Percentiles rank a stretch among this genome's conserved stretches.
phyloP scores from a whole-genome alignment of 306 rosid species.

The Corylus americana region DNA sequence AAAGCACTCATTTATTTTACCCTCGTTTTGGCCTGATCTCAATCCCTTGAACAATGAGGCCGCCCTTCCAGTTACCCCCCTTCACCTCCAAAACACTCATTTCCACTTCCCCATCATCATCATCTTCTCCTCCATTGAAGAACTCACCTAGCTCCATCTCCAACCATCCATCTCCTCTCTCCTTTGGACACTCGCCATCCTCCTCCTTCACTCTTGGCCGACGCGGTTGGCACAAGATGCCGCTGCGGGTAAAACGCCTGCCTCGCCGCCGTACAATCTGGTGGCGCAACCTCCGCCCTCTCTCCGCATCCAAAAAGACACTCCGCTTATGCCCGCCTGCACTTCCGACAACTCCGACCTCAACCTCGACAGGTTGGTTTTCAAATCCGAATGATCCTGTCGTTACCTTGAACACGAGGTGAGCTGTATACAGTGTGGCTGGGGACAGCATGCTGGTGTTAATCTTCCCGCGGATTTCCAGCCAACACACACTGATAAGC shows the following conservation, averaged over 20 bases:
- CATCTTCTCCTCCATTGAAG: slow-evolving; percentile 39
- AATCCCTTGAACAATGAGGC: slow-evolving; percentile 68
- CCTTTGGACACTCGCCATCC: slow-evolving; percentile 23
- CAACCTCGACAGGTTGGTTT: slow-evolving; percentile 48
- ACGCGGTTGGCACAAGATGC: no score
- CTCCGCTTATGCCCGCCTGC: background rate
- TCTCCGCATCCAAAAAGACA: slow-evolving; percentile 41
- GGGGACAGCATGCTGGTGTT: slow-evolving; percentile 46
- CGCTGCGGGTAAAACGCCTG: slow-evolving; percentile 12
- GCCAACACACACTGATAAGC: slow-evolving; percentile 66
- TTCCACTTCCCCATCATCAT: slow-evolving; percentile 37
- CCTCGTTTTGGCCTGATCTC: slow-evolving; percentile 57
- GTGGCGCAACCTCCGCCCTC: slow-evolving; percentile 16
- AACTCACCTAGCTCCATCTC: slow-evolving; percentile 71
- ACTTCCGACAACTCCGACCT: slow-evolving; percentile 45
- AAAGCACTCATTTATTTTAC: no score
- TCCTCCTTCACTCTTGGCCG: background rate
- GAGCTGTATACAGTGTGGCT: slow-evolving; percentile 51
- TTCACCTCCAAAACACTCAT: slow-evolving; percentile 46
- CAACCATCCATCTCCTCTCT: slow-evolving; percentile 61
- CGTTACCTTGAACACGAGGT: slow-evolving; percentile 54
- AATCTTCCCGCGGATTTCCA: slow-evolving; percentile 63
- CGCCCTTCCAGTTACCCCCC: slow-evolving; percentile 67
- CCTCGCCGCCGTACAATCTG: slow-evolving; percentile 40
- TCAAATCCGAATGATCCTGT: slow-evolving; percentile 45